These are phyloP conservation scores for Venturia aucupariae DNA, from an alignment of 2,329 filamentous ascomycete genomes.

Conservation along the genomic window DNA sequence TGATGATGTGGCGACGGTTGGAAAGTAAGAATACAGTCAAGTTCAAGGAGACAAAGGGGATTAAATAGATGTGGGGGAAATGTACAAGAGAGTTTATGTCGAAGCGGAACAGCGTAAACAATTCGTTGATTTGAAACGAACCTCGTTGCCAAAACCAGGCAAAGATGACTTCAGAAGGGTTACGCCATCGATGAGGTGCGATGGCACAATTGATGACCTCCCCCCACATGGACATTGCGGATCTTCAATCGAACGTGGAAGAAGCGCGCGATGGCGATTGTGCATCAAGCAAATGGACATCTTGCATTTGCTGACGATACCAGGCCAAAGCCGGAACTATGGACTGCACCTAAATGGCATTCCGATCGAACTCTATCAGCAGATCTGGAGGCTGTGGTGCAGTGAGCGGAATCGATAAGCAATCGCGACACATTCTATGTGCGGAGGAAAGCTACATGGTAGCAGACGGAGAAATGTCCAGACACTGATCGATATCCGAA, in stretches of 20 bases:
- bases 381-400: not conserved
- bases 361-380: not conserved
- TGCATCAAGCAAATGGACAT: not conserved
- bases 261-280: not conserved
- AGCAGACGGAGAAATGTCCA: not conserved
- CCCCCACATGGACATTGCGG: not conserved
- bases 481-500: not conserved
- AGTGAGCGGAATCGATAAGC: not conserved
- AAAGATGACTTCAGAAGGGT: not conserved
- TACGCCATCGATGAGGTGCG: constrained; percentile 7
- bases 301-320: too few relatives aligned
- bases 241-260: not conserved
- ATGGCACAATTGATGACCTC: not conserved
- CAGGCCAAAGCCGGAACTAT: too few relatives aligned
- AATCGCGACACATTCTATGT: not conserved
- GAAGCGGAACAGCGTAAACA: not conserved
- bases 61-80: not conserved
- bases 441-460: too few relatives aligned
- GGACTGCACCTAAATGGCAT: too few relatives aligned
- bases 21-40: not conserved
- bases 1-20: not conserved
- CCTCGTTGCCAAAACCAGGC: not conserved
- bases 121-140: not conserved
- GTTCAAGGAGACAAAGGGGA: not conserved
- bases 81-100: not conserved